Evolutionary conservation across 176 grass and related monocot species (phyloP).

Genomic region (Lolium perenne): DNA sequence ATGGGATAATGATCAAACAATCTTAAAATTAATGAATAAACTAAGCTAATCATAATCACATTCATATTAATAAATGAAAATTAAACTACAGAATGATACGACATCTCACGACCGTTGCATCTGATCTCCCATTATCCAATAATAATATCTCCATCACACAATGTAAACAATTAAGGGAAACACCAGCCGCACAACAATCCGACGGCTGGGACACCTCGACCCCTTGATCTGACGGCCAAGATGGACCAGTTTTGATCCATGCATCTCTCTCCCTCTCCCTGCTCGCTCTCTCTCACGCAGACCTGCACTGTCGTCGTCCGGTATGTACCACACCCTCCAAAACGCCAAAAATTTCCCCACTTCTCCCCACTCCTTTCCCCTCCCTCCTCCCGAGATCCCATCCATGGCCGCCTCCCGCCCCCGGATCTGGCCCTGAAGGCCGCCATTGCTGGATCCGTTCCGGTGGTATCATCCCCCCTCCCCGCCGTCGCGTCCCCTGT

Average conservation of each 20-base stretch:
- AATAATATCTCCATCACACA: conserved; percentile 34
- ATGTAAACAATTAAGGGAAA: neutral
- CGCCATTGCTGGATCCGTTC: conserved; percentile 49
- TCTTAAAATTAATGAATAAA: neutral
- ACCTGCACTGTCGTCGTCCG: conserved; percentile 33
- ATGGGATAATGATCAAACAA: neutral
- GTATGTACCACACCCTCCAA: conserved; percentile 41
- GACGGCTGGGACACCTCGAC: neutral
- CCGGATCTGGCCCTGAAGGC: conserved; percentile 61
- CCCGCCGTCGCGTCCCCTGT: neutral
- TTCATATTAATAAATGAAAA: neutral
- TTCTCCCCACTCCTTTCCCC: conserved; percentile 37
- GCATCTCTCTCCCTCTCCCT: conserved; percentile 17
- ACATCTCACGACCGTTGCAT: conserved; percentile 41
- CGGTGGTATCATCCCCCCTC: neutral
- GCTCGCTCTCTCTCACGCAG: conserved; percentile 1
- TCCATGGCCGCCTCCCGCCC: conserved; percentile 53
- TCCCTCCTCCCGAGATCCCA: conserved; percentile 51
- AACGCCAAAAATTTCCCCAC: conserved; percentile 43
- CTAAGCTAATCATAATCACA: neutral
- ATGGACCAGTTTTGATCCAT: neutral
- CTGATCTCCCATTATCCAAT: conserved; percentile 38
- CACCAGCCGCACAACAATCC: neutral
- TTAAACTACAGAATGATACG: neutral
- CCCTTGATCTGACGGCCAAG: conserved; percentile 9